phyloP scores from a whole-genome alignment of 306 rosid species.

The Hippophae rhamnoides region DNA sequence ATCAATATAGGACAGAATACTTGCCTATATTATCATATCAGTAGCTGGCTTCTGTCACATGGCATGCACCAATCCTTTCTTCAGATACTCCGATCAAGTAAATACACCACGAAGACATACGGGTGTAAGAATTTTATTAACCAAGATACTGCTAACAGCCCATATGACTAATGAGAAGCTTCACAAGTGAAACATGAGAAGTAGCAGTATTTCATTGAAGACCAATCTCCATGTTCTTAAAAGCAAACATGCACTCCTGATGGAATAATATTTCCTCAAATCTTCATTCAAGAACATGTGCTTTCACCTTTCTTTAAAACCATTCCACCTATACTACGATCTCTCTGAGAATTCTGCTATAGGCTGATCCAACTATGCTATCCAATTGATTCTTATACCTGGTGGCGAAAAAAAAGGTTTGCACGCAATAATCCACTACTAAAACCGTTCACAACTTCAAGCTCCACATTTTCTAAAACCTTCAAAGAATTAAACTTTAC shows the following conservation, averaged over 20 bases:
- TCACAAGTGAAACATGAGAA: conserved; percentile 13
- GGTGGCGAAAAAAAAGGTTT: conserved; percentile 6
- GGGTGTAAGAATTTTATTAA: conserved; percentile 16
- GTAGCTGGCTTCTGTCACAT: conserved; percentile 33
- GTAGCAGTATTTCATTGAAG: conserved; percentile 3
- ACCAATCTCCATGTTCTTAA: conserved; percentile 1
- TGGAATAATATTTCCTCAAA: conserved; percentile 3
- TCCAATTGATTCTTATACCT: conserved; percentile 1
- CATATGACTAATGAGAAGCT: conserved; percentile 21
- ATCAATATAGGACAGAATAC: conserved; percentile 41
- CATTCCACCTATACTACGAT: conserved; percentile 13
- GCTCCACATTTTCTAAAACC: conserved; percentile 4
- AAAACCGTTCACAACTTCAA: conserved; percentile 13
- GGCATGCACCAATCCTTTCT: conserved; percentile 29
- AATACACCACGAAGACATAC: conserved; percentile 18
- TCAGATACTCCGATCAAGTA: conserved; percentile 30
- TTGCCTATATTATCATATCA: conserved; percentile 53
- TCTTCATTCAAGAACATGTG: conserved; percentile 8
- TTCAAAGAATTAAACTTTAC: background rate
- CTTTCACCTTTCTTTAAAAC: conserved; percentile 11
- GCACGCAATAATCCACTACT: conserved; percentile 6
- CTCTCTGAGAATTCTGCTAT: conserved; percentile 7
- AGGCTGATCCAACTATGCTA: background rate
- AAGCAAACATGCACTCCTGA: conserved; percentile 9
- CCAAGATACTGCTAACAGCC: conserved; percentile 24